Evolutionary conservation across 805 yeast species (phyloP).

Genomic region (Cyberlindnera galapagoensis): DNA sequence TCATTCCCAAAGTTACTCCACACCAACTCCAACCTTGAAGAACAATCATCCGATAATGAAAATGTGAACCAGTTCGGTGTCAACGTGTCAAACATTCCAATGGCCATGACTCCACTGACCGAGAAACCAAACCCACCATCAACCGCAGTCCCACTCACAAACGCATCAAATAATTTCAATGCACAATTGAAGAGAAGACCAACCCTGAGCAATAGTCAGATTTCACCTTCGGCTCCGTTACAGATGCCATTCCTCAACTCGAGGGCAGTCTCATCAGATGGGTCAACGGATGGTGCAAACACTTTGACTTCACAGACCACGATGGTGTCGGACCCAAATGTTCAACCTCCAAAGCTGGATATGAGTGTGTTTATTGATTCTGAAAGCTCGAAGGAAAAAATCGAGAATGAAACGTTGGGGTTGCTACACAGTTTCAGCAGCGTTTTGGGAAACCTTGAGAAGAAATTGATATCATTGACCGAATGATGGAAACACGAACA

Average conservation of each 20-base stretch:
- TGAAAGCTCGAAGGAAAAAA: slow-evolving; percentile 17
- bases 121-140: slow-evolving; percentile 40
- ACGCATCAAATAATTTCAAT: not conserved
- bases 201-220: slow-evolving; percentile 5
- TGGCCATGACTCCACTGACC: slow-evolving; percentile 77
- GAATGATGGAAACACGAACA: too few relatives aligned
- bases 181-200: slow-evolving; percentile 7
- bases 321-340: slow-evolving; percentile 6
- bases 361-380: slow-evolving; percentile 18
- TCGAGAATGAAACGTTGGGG: slow-evolving; percentile 22
- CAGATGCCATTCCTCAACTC: slow-evolving; percentile 14
- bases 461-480: slow-evolving; percentile 20
- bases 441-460: slow-evolving; percentile 26
- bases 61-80: slow-evolving; percentile 65
- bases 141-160: too few relatives aligned
- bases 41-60: slow-evolving; percentile 28
- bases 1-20: slow-evolving; percentile 20
- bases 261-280: slow-evolving; percentile 10
- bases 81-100: slow-evolving; percentile 43
- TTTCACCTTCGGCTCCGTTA: slow-evolving; percentile 5
- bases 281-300: too few relatives aligned
- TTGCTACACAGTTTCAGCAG: slow-evolving; percentile 17
- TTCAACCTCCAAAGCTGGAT: slow-evolving; percentile 13
- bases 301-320: slow-evolving; percentile 11
- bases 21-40: slow-evolving; percentile 29